Evolutionary conservation across 2,329 filamentous ascomycete genomes (phyloP).

Genomic region (Claviceps sp.): DNA sequence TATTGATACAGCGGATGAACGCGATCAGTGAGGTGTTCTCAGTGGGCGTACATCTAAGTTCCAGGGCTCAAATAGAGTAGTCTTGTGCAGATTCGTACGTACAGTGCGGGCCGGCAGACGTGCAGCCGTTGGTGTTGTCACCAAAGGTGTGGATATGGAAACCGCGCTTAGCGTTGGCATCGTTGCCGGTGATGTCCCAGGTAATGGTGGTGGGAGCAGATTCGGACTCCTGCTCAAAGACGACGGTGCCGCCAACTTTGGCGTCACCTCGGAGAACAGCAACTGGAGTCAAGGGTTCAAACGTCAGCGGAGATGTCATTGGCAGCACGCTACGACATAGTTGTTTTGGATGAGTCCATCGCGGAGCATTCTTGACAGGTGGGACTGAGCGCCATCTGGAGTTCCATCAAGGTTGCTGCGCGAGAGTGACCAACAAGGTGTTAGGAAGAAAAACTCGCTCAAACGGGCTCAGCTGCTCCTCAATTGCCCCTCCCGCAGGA

Average conservation of each 20-base stretch:
- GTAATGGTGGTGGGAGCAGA: constrained; percentile 69
- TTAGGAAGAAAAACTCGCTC: constrained; percentile 37
- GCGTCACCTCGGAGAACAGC: constrained; percentile 96
- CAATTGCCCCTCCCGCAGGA: constrained; percentile 6
- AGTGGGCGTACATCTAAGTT: neutral
- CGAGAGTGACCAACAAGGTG: constrained; percentile 9
- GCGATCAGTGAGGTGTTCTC: neutral
- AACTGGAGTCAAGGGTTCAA: constrained; percentile 43
- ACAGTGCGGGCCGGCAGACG: constrained; percentile 96
- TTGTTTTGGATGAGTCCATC: constrained; percentile 12
- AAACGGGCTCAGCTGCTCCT: constrained; percentile 35
- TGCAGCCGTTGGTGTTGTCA: constrained; percentile 99
- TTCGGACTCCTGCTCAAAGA: constrained; percentile 87
- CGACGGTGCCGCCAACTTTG: constrained; percentile 84
- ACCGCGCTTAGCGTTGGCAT: constrained; percentile 90
- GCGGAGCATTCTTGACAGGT: constrained; percentile 16
- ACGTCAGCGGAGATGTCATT: constrained; percentile 4
- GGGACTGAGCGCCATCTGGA: constrained; percentile 29
- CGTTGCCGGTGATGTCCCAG: constrained; percentile 87
- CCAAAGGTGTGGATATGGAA: constrained; percentile 99
- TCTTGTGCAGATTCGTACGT: constrained; percentile 25
- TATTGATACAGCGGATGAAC: constrained; percentile 21
- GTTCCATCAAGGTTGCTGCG: constrained; percentile 32
- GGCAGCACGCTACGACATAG: neutral
- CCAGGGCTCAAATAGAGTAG: constrained; percentile 6